Percentiles rank a stretch among this genome's conserved stretches.
These are phyloP conservation scores for Marasmius fiardii DNA, from an alignment of 1,284 basidiomycete species.

Conservation along the genomic window DNA sequence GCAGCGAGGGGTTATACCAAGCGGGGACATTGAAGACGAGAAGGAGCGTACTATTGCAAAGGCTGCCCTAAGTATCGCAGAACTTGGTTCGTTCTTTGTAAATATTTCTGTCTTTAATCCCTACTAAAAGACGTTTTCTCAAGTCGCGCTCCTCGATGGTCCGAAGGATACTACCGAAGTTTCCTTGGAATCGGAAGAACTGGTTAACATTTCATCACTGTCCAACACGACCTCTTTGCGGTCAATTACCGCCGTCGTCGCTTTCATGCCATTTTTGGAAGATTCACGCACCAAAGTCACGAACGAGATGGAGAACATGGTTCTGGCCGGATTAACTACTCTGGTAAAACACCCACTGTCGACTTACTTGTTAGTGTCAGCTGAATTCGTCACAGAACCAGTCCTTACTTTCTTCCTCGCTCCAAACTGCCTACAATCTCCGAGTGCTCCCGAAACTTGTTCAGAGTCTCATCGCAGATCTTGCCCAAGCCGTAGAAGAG, in stretches of 20 bases:
- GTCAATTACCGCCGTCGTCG: conserved; percentile 66
- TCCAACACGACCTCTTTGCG: conserved; percentile 49
- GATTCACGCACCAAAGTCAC: conserved; percentile 68
- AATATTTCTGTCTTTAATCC: neutral
- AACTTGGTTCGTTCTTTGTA: conserved; percentile 60
- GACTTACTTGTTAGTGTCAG: neutral
- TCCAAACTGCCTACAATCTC: conserved; percentile 95
- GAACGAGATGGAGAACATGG: conserved; percentile 86
- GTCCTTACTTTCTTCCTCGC: conserved; percentile 82
- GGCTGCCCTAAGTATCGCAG: conserved; percentile 87
- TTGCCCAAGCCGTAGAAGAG: conserved; percentile 81
- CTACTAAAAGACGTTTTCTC: conserved; percentile 1
- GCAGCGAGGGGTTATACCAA: conserved; percentile 10
- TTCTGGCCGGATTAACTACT: conserved; percentile 70
- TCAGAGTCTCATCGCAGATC: conserved; percentile 73
- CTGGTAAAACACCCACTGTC: conserved; percentile 47
- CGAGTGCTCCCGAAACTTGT: conserved; percentile 83
- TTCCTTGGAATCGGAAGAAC: conserved; percentile 16
- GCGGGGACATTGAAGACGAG: conserved; percentile 62
- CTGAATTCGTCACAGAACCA: conserved; percentile 60
- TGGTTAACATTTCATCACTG: conserved; percentile 5
- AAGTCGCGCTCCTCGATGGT: conserved; percentile 40
- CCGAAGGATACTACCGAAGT: conserved; percentile 2
- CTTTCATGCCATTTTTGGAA: conserved; percentile 70
- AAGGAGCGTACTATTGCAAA: conserved; percentile 85